Evolutionary conservation across 2,329 filamentous ascomycete genomes (phyloP).

Genomic region (Parascedosporium putredinis): DNA sequence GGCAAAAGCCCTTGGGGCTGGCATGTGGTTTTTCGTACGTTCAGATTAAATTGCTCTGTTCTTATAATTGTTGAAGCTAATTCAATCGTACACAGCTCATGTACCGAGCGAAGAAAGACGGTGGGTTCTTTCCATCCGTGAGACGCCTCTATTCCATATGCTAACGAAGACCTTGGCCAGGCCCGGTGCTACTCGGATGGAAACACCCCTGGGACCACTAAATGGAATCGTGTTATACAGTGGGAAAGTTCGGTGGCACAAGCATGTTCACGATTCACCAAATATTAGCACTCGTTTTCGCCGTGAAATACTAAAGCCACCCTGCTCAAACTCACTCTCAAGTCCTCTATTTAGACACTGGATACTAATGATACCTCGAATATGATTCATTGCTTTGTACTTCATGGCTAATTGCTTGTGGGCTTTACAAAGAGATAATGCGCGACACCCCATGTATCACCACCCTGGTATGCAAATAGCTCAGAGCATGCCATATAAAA

Average conservation of each 20-base stretch:
- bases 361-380: no score
- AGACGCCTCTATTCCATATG: not conserved
- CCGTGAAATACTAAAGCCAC: no score
- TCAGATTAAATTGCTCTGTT: no score
- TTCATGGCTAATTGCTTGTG: no score
- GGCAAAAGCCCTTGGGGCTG: constrained; percentile 78
- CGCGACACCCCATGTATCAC: constrained; percentile 57
- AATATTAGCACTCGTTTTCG: no score
- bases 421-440: constrained; percentile 58
- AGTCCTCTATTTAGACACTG: no score
- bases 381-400: no score
- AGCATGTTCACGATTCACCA: no score
- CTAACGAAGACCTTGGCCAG: constrained; percentile 22
- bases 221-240: constrained; percentile 20
- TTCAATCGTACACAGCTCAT: constrained; percentile 57
- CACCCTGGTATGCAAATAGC: constrained; percentile 54
- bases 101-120: constrained; percentile 95
- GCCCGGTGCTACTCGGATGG: constrained; percentile 74
- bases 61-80: no score
- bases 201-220: constrained; percentile 97
- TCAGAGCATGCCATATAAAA: constrained; percentile 65
- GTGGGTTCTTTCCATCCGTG: constrained; percentile 30
- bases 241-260: no score
- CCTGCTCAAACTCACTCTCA: no score
- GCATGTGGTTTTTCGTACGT: constrained; percentile 99